Base-by-base conservation (phyloP, 192 early-diverging fungal species). In the Neocallimastix lanati region DNA sequence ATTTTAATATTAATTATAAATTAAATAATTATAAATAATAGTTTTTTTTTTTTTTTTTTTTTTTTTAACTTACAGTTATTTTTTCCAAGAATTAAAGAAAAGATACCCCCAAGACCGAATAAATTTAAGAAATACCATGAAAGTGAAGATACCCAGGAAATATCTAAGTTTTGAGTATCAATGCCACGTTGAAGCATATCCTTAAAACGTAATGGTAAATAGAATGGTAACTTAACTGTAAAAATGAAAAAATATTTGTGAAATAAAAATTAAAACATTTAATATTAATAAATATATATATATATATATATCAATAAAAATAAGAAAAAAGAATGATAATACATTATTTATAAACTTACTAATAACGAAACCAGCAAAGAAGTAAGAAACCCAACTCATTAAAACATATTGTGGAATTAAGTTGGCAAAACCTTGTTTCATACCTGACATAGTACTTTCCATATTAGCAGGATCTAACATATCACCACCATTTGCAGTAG, bases 101-200 rank as follows among this genome's bases (percentile, higher is more conserved):
- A 99, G 27, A 97, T 93, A 81, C 92, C 92, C 78, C 92, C 89
- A 67, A 99, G 88, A 79, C 97, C 97, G 89, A 99, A 97, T 78
- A 99, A 84, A 83, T 97, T 98, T 33, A 99, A 84, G 85, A 99
- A 99, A 88, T 99, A 99, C 97, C 96, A 98, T 9, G 96, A 97
- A 28, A 99, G 85, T 13, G 94, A 96, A 21, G 96, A 97, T 6
- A 99, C 97, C 96, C 96, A 99, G 28, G 91, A 90, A 28, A 96
- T 96, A 83, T 99, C 97, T 95, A 99, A 97, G 84, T 98, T 94
- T 28, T 89, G 86, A 2, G 97, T 99, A 81, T 94, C 92, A 28
- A 99, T 93, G 77, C 96, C 97, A 67, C 93, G 91, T 87, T 99
- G 97, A 76, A 97, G 90, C 97, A 99, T 99, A 76, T 91, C 87